phyloP scores from a whole-genome alignment of 768 basidiomycete species.

The Boletus fagicola region DNA sequence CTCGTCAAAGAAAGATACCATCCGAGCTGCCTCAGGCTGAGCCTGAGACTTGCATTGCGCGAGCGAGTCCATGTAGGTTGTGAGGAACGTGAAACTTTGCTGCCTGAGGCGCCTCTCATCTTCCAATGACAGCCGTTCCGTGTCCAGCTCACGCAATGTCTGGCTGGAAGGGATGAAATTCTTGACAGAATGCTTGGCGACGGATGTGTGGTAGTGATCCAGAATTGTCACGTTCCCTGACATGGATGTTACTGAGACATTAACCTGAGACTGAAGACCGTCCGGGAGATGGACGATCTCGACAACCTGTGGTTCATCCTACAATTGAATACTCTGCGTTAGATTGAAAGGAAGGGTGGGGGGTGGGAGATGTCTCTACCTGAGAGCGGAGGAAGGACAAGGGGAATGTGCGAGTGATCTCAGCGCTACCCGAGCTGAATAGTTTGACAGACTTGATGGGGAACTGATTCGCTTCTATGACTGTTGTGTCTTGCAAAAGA shows the following conservation, averaged over 20 bases:
- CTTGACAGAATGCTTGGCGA: not conserved
- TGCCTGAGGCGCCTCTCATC: constrained; percentile 22
- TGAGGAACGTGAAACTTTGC: constrained; percentile 22
- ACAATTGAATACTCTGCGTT: not conserved
- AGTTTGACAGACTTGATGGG: constrained; percentile 21
- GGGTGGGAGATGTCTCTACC: not conserved
- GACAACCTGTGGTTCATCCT: constrained; percentile 17
- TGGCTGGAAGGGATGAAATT: not conserved
- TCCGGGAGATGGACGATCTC: constrained; percentile 18
- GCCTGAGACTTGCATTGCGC: constrained; percentile 18
- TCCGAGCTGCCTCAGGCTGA: constrained; percentile 15
- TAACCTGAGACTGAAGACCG: not conserved
- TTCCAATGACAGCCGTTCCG: constrained; percentile 12
- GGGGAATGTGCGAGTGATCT: constrained; percentile 21
- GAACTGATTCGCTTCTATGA: constrained; percentile 13
- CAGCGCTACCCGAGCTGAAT: constrained; percentile 12
- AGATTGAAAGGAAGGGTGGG: not conserved
- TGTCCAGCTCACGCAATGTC: constrained; percentile 5
- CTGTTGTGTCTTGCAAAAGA: not conserved
- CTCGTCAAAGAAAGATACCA: constrained; percentile 22
- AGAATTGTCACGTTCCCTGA: constrained; percentile 13
- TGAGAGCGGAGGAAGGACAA: constrained; percentile 13
- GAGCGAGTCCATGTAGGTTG: constrained; percentile 29
- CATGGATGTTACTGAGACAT: constrained; percentile 13
- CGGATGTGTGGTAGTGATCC: constrained; percentile 10